phyloP scores from a whole-genome alignment of 1,284 basidiomycete species.

The Apiotrichum porosum region DNA sequence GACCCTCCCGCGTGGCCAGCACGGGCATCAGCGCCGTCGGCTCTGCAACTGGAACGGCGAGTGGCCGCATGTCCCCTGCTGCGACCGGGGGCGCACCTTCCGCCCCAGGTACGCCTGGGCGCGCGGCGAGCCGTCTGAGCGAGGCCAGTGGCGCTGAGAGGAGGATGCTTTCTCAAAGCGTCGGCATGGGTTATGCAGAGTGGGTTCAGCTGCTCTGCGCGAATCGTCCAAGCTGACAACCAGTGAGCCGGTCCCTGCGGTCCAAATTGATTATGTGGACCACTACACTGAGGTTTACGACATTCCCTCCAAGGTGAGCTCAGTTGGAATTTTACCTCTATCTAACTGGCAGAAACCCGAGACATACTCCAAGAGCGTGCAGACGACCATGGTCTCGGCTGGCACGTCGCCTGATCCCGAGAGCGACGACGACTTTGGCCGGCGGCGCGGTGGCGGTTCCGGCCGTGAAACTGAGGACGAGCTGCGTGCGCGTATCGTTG shows the following conservation, averaged over 20 bases:
- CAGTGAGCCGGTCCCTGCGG: conserved; percentile 1
- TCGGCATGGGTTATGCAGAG: no score
- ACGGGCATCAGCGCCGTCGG: no score
- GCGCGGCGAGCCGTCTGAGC: conserved; percentile 37
- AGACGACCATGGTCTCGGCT: conserved; percentile 57
- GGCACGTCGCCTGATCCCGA: conserved; percentile 43
- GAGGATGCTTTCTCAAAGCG: no score
- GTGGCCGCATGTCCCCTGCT: conserved; percentile 8
- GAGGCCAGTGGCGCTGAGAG: conserved; percentile 23
- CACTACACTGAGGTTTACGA: conserved; percentile 83
- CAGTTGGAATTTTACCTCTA: neutral
- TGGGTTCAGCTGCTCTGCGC: conserved; percentile 33
- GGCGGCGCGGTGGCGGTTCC: conserved; percentile 24
- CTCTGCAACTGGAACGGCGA: no score
- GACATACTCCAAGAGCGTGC: conserved; percentile 89
- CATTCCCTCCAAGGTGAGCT: conserved; percentile 70
- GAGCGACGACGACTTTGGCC: conserved; percentile 49
- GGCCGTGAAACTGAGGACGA: conserved; percentile 63
- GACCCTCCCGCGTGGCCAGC: no score
- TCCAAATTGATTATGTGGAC: conserved; percentile 69
- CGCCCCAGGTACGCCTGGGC: conserved; percentile 65
- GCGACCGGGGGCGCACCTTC: no score
- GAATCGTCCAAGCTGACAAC: no score
- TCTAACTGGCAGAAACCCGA: conserved; percentile 14
- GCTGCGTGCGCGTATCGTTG: conserved; percentile 60